phyloP scores from a whole-genome alignment of 1,284 basidiomycete species.

The Irpex rosettiformis region DNA sequence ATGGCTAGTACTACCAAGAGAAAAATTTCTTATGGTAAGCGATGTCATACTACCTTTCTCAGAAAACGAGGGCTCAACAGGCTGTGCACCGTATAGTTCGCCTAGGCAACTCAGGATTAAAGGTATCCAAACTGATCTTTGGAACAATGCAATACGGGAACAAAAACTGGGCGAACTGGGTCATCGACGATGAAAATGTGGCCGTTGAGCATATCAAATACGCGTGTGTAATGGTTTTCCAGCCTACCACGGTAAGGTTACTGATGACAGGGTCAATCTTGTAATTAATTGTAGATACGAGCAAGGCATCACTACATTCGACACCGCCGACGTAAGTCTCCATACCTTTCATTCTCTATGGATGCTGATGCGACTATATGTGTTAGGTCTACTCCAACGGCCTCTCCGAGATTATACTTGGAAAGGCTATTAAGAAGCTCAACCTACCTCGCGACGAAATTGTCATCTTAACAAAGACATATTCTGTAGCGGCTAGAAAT shows the following conservation, averaged over 20 bases:
- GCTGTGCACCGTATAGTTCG: conserved; percentile 20
- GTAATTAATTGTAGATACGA: conserved; percentile 3
- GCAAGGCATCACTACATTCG: conserved; percentile 25
- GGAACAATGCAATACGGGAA: conserved; percentile 33
- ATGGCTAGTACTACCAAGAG: background rate
- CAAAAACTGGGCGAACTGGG: conserved; percentile 27
- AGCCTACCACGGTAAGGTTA: no score
- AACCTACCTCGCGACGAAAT: conserved; percentile 35
- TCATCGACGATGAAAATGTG: conserved; percentile 28
- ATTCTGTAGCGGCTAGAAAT: background rate
- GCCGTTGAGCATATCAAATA: conserved; percentile 28
- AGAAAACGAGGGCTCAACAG: background rate
- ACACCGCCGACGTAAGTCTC: conserved; percentile 41
- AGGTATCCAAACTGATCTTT: conserved; percentile 34
- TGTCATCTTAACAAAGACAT: conserved; percentile 31
- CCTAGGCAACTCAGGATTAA: conserved; percentile 37
- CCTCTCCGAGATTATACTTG: conserved; percentile 29
- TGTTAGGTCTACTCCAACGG: conserved; percentile 24
- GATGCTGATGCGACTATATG: background rate
- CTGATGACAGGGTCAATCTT: background rate
- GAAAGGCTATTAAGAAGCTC: conserved; percentile 28
- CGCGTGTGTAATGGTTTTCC: conserved; percentile 18
- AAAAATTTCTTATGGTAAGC: conserved; percentile 4
- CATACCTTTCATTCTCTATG: background rate
- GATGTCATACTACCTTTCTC: background rate